These are phyloP conservation scores for Ogataea ramenticola DNA, from an alignment of 805 yeast species.

Conservation along the genomic window DNA sequence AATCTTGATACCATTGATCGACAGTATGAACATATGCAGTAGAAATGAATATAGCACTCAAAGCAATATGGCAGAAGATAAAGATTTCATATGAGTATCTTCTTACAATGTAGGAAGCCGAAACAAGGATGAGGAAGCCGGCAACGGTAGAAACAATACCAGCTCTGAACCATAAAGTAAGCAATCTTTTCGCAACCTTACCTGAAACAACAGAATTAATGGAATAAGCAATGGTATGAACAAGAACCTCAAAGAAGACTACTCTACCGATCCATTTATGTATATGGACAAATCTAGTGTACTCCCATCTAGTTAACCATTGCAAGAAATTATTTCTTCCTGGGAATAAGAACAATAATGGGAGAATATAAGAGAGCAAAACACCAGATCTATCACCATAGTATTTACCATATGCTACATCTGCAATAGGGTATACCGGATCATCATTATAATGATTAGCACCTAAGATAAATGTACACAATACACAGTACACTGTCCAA, in stretches of 20 bases:
- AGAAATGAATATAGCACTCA: constrained; percentile 46
- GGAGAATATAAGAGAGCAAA: constrained; percentile 37
- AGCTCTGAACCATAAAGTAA: constrained; percentile 20
- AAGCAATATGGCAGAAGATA: constrained; percentile 45
- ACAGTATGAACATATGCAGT: constrained; percentile 55
- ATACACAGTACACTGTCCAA: constrained; percentile 25
- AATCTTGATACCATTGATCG: constrained; percentile 24
- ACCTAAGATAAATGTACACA: constrained; percentile 17
- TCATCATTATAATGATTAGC: constrained; percentile 14
- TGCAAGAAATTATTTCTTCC: constrained; percentile 57
- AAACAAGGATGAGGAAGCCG: constrained; percentile 34
- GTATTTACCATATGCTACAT: constrained; percentile 24
- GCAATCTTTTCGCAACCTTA: constrained; percentile 19
- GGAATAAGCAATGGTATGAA: constrained; percentile 33
- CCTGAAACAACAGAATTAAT: constrained; percentile 17
- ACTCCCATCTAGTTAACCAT: constrained; percentile 53
- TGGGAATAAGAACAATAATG: constrained; percentile 49
- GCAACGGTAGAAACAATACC: constrained; percentile 32
- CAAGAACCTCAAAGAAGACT: constrained; percentile 30
- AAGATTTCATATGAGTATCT: constrained; percentile 54
- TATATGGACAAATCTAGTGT: constrained; percentile 44
- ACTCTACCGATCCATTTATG: constrained; percentile 54
- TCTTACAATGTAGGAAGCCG: constrained; percentile 44
- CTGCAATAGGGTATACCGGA: constrained; percentile 9
- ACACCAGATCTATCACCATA: constrained; percentile 49